These are phyloP conservation scores for Trichoderma orchidacearum DNA, from an alignment of 495 filamentous ascomycete species.

Conservation along the genomic window DNA sequence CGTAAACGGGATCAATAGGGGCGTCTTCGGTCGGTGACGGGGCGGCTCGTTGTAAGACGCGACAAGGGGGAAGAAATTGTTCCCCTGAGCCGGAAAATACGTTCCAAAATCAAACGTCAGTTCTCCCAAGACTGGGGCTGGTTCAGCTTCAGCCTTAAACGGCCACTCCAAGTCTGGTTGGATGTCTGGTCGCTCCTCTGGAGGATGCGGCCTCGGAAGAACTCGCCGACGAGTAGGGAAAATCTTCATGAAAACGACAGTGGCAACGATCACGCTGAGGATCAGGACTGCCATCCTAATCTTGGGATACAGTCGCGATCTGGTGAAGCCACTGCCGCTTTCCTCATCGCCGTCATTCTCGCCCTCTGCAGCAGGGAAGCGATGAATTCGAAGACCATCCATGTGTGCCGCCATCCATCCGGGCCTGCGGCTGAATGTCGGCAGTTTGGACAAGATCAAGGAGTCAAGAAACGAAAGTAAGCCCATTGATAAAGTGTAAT, in stretches of 20 bases:
- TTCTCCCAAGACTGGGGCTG: background rate
- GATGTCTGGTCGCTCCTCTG: too few species aligned
- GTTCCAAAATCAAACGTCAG: background rate
- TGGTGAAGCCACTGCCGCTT: background rate
- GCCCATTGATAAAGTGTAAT: background rate
- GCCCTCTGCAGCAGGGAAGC: background rate
- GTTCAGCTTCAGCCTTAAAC: background rate
- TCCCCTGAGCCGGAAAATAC: background rate
- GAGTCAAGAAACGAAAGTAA: background rate
- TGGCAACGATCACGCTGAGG: background rate
- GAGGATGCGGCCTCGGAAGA: too few species aligned
- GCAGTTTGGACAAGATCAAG: background rate
- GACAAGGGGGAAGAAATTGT: background rate
- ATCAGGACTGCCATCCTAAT: background rate
- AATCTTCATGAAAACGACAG: background rate
- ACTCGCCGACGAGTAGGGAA: too few species aligned
- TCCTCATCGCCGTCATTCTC: background rate
- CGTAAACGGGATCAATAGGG: conserved; percentile 48
- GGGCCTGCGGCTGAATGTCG: background rate
- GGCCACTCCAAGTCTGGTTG: too few species aligned
- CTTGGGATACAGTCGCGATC: background rate
- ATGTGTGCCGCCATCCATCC: background rate
- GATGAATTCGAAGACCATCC: background rate
- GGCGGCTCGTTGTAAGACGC: background rate
- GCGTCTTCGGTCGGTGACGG: conserved; percentile 17